Conservation (phyloP, 495 filamentous ascomycete species). For the Penicillium samsonianum region DNA sequence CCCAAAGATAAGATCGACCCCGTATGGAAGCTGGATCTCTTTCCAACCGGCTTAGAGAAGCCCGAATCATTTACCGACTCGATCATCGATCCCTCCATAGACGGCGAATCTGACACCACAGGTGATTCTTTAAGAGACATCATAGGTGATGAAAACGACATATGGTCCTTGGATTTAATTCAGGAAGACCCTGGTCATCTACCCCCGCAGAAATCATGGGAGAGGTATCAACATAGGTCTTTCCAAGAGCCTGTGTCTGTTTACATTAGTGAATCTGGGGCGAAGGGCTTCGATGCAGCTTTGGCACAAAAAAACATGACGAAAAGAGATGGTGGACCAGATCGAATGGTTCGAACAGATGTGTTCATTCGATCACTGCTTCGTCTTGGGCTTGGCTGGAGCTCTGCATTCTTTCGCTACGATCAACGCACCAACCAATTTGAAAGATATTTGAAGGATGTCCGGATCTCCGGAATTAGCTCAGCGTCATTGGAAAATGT, state of each 20-base stretch:
- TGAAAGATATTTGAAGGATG: conserved; percentile 49
- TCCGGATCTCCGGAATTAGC: conserved; percentile 72
- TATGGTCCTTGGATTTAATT: conserved; percentile 53
- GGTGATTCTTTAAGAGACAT: conserved; percentile 15
- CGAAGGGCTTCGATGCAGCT: conserved; percentile 70
- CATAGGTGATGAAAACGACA: conserved; percentile 42
- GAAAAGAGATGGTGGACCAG: conserved; percentile 12
- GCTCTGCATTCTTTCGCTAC: conserved; percentile 76
- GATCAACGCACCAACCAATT: conserved; percentile 60
- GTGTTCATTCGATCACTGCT: conserved; percentile 64
- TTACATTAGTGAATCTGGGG: conserved; percentile 78
- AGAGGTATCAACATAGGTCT: conserved; percentile 55
- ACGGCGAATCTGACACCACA: conserved; percentile 22
- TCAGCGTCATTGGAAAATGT: conserved; percentile 56
- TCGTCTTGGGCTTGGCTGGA: conserved; percentile 75
- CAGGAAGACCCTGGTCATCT: conserved; percentile 14
- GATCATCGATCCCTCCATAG: conserved; percentile 34
- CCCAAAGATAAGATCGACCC: conserved; percentile 27
- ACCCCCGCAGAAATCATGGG: conserved; percentile 68
- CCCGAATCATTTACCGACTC: conserved; percentile 25
- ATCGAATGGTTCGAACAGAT: conserved; percentile 37
- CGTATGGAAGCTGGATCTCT: conserved; percentile 39
- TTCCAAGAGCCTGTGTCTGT: conserved; percentile 50
- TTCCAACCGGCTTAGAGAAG: conserved; percentile 25
- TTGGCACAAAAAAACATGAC: conserved; percentile 37